phyloP scores from a whole-genome alignment of 2,329 filamentous ascomycete species.

The Myriosclerotinia duriaeana region DNA sequence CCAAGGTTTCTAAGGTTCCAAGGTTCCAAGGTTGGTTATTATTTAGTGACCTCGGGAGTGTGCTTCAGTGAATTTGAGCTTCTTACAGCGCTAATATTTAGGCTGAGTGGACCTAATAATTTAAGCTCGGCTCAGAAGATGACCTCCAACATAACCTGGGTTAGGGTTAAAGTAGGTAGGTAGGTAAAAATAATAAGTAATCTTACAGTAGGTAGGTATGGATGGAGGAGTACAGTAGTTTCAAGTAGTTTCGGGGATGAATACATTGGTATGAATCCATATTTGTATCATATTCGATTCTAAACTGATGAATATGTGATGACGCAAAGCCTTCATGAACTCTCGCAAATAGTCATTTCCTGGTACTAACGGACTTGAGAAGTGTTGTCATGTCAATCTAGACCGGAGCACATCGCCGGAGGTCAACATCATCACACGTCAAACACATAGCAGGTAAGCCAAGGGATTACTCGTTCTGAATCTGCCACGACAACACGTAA shows the following conservation, averaged over 20 bases:
- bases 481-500: conserved; percentile 17
- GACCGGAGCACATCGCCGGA: conserved; percentile 9
- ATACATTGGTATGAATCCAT: not conserved
- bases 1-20: too few species aligned
- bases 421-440: conserved; percentile 14
- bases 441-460: conserved; percentile 6
- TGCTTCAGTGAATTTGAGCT: conserved; percentile 3
- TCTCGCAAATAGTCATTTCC: not conserved
- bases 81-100: conserved; percentile 14
- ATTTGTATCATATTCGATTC: too few species aligned
- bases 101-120: conserved; percentile 15
- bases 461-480: conserved; percentile 11
- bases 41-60: not conserved
- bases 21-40: too few species aligned
- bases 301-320: too few species aligned
- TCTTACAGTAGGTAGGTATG: not conserved
- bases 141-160: conserved; percentile 3
- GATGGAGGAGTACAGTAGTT: not conserved
- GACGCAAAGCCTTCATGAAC: too few species aligned
- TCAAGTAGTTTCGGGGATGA: too few species aligned
- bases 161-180: too few species aligned
- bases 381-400: conserved; percentile 1
- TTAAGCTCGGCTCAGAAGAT: conserved; percentile 16
- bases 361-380: not conserved
- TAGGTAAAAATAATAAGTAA: too few species aligned